phyloP scores from a whole-genome alignment of 495 filamentous ascomycete species.

The Cercophora scortea region DNA sequence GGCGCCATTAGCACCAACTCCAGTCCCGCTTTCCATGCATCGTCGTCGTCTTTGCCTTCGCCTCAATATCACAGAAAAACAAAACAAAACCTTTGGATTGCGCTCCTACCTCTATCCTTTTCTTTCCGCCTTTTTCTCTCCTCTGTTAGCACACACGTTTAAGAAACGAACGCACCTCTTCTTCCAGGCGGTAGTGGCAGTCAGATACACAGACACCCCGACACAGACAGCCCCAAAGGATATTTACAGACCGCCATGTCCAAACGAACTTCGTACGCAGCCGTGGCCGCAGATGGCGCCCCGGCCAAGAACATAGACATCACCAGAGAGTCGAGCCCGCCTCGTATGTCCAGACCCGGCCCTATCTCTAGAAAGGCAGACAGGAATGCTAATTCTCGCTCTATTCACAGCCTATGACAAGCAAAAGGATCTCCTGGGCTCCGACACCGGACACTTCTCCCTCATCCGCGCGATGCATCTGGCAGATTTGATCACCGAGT shows the following conservation, averaged over 20 bases:
- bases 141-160: too few species aligned
- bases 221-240: too few species aligned
- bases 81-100: too few species aligned
- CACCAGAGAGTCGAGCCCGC: slow-evolving; percentile 7
- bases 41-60: too few species aligned
- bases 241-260: slow-evolving; percentile 31
- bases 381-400: not conserved
- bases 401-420: slow-evolving; percentile 58
- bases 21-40: too few species aligned
- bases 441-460: slow-evolving; percentile 65
- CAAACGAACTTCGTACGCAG: slow-evolving; percentile 26
- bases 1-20: too few species aligned
- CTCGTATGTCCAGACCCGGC: slow-evolving; percentile 18
- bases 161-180: too few species aligned
- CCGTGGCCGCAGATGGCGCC: slow-evolving; percentile 33
- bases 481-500: slow-evolving; percentile 88
- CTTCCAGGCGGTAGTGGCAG: too few species aligned
- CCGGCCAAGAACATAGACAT: slow-evolving; percentile 22
- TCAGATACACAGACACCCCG: too few species aligned
- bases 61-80: too few species aligned
- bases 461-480: slow-evolving; percentile 77
- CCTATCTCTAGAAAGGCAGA: not conserved
- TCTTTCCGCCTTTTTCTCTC: too few species aligned
- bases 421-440: slow-evolving; percentile 74
- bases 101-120: too few species aligned